Percentiles rank a stretch among this genome's conserved stretches.
phyloP scores from a whole-genome alignment of 83 land plant species.

The Picea abies region DNA sequence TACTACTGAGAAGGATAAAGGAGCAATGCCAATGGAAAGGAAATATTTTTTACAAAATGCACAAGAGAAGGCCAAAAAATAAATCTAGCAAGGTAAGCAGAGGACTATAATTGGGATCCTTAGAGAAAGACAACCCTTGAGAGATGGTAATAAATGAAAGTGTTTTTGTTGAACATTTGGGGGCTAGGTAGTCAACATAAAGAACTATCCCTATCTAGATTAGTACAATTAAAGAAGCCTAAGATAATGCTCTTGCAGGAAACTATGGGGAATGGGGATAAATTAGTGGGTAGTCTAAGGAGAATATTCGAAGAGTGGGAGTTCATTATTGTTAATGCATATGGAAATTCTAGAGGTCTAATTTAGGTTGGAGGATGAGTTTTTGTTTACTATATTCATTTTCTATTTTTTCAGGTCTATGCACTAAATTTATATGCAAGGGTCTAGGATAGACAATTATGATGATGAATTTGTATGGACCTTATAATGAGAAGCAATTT shows the following conservation, averaged over 20 bases:
- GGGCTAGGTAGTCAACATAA: neutral
- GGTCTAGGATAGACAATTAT: too few species aligned
- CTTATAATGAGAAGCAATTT: too few species aligned
- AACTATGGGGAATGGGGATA: neutral
- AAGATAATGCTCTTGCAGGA: neutral
- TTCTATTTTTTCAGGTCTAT: too few species aligned
- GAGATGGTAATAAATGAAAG: neutral
- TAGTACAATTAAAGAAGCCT: neutral
- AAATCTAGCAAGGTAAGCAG: neutral
- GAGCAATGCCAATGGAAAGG: too few species aligned
- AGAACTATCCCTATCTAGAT: neutral
- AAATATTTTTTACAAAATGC: neutral
- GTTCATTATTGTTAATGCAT: neutral
- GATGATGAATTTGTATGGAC: too few species aligned
- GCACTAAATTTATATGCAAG: too few species aligned
- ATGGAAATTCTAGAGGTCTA: too few species aligned
- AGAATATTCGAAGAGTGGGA: neutral
- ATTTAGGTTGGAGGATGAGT: too few species aligned
- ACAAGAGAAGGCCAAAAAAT: neutral
- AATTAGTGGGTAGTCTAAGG: neutral
- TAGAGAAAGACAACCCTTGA: neutral
- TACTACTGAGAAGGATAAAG: too few species aligned
- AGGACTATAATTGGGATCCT: neutral
- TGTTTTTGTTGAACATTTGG: neutral
- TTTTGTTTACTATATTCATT: too few species aligned